A percentile compares a stretch with the other conserved stretches of the same genome.
phyloP scores from a whole-genome alignment of 192 early-diverging fungal species.

The Coemansia aciculifera region DNA sequence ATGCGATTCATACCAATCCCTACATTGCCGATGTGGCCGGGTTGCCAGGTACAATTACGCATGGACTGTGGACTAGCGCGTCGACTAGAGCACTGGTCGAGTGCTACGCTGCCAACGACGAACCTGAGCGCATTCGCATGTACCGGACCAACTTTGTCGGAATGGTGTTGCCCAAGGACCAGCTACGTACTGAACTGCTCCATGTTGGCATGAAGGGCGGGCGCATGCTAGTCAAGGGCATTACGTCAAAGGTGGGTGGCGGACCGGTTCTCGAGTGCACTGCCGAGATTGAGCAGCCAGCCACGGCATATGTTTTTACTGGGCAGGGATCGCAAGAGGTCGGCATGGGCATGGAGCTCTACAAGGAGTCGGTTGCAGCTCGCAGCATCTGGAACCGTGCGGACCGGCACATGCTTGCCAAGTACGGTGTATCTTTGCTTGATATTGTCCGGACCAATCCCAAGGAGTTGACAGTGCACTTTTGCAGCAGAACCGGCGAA shows the following conservation, averaged over 20 bases:
- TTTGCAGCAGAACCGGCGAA: conserved; percentile 82
- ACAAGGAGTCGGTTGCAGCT: conserved; percentile 75
- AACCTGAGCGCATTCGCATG: conserved; percentile 76
- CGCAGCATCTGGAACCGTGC: conserved; percentile 89
- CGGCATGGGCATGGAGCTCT: conserved; percentile 96
- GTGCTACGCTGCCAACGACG: conserved; percentile 83
- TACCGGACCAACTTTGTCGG: conserved; percentile 82
- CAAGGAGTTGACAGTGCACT: conserved; percentile 61
- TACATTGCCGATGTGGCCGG: conserved; percentile 87
- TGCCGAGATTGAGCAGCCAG: conserved; percentile 88
- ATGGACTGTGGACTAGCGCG: conserved; percentile 95
- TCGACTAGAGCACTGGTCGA: conserved; percentile 90
- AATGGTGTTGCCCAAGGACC: conserved; percentile 89
- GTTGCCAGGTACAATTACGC: conserved; percentile 87
- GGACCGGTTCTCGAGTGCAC: conserved; percentile 68
- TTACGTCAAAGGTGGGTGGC: conserved; percentile 75
- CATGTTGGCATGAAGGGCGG: conserved; percentile 93
- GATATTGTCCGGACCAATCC: conserved; percentile 90
- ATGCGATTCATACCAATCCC: conserved; percentile 92
- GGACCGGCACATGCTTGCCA: conserved; percentile 79
- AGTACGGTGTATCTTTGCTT: conserved; percentile 86
- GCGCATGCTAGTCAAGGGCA: conserved; percentile 87
- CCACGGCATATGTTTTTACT: conserved; percentile 92
- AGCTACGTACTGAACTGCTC: conserved; percentile 76
- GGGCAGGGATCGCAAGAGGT: conserved; percentile 94